These are phyloP conservation scores for Sicyos baderoa DNA, from an alignment of 306 rosid species.

Conservation along the genomic window DNA sequence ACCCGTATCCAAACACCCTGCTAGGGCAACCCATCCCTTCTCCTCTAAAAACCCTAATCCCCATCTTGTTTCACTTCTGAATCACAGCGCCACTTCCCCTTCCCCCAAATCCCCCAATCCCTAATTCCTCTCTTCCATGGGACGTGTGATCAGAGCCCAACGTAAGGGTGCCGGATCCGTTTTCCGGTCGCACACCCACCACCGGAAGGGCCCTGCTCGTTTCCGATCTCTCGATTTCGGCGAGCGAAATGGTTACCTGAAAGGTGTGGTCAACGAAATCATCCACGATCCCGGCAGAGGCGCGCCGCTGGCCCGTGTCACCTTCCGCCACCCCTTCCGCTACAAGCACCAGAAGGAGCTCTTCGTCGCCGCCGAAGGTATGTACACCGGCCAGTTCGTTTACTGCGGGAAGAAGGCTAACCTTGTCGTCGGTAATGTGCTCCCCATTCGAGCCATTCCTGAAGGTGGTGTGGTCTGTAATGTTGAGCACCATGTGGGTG, in stretches of 20 bases:
- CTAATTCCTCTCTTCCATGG: constrained; percentile 8
- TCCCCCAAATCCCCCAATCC: not conserved
- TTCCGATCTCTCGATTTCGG: constrained; percentile 23
- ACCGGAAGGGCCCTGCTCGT: constrained; percentile 22
- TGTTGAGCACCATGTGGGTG: constrained; percentile 25
- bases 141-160: constrained; percentile 22
- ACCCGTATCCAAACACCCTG: not conserved
- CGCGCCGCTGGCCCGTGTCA: constrained; percentile 18
- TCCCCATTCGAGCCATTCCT: constrained; percentile 19
- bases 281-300: constrained; percentile 24
- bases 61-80: not conserved
- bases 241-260: constrained; percentile 19
- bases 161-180: constrained; percentile 24
- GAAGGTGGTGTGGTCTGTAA: constrained; percentile 26
- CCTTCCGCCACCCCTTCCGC: constrained; percentile 23
- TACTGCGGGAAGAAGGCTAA: constrained; percentile 26
- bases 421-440: constrained; percentile 22
- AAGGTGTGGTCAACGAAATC: constrained; percentile 18
- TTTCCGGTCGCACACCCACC: constrained; percentile 28
- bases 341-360: constrained; percentile 25
- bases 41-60: constrained; percentile 16
- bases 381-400: constrained; percentile 22
- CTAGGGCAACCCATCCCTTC: constrained; percentile 5
- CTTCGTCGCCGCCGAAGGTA: constrained; percentile 23
- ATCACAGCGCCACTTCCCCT: not conserved